Base-by-base conservation (phyloP, 805 yeast species). In the Candida xyloterini region DNA sequence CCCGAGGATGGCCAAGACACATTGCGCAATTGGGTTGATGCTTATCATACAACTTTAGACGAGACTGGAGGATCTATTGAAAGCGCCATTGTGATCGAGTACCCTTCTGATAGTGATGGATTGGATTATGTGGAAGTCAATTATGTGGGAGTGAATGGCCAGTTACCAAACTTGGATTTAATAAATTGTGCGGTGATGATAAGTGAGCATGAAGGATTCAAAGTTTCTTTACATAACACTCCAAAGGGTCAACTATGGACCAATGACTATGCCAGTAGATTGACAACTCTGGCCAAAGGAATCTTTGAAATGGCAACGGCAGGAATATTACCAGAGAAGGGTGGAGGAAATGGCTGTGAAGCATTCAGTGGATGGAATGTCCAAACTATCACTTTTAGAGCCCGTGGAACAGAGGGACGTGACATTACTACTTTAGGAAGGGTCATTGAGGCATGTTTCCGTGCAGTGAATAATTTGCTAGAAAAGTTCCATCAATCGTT, bases 401-500 rank as follows among this genome's bases (percentile, higher is more conserved):
- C 95, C 0, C 65, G 61, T 1, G 66, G 63, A 2, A 52, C 53
- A 1, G 56, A 51, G 7, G 86, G 86, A 1, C 68, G 70, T 0
- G 98, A 93, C 63, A 80, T 91, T 42, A 91, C 98, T 1, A 88
- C 93, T 18, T 82, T 84, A 59, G 99, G 98, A 4, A 76, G 98
- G 58, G 73, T 91, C 3, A 76, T 88, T 14, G 99, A 93, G 63
- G 87, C 95, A 2, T 68, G 84, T 7, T 81, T 90, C 57, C 75
- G 99, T 45, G 81, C 96, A 0, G 84, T 93, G 26, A 93, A 93
- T 66, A 93, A 93, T 59, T 70, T 93, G 50, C 68, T 91, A 27
- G 99, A 93, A 60, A 95, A 91, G 59, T 91, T 91, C 63, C 99
- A 93, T 63, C 99, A 93, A 63, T 87, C 96, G 1, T 93, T 89